These are phyloP conservation scores for Salix purpurea DNA, from an alignment of 345 rosid species.

Conservation along the genomic window DNA sequence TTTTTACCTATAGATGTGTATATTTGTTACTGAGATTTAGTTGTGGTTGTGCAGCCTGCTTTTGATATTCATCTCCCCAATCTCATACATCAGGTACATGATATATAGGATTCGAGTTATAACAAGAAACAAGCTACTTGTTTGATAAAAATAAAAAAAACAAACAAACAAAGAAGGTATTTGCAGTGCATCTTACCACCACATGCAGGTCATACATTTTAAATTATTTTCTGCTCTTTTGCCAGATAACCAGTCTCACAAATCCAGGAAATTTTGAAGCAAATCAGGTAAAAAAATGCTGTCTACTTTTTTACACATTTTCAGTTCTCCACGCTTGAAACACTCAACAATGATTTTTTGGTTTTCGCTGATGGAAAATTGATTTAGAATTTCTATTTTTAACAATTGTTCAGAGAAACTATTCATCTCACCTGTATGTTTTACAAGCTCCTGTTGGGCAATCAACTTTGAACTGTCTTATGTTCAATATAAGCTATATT, in stretches of 20 bases:
- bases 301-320: not conserved
- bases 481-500: not conserved
- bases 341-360: not conserved
- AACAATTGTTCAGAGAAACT: not conserved
- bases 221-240: not conserved
- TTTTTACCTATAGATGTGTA: too few relatives aligned
- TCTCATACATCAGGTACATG: constrained; percentile 56
- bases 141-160: not conserved
- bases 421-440: not conserved
- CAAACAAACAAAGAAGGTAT: too few relatives aligned
- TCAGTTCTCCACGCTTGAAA: not conserved
- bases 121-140: not conserved
- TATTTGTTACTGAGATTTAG: constrained; percentile 2
- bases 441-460: not conserved
- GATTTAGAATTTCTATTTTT: not conserved
- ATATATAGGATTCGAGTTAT: not conserved
- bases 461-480: not conserved
- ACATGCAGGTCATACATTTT: constrained; percentile 3
- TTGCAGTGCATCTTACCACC: not conserved
- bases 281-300: constrained; percentile 48
- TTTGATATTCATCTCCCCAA: constrained; percentile 49
- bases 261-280: constrained; percentile 84
- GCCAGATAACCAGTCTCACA: constrained; percentile 59
- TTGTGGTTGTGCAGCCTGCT: constrained; percentile 59
- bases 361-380: not conserved